These are phyloP conservation scores for Ulmus americana DNA, from an alignment of 331 rosid species.

Conservation along the genomic window DNA sequence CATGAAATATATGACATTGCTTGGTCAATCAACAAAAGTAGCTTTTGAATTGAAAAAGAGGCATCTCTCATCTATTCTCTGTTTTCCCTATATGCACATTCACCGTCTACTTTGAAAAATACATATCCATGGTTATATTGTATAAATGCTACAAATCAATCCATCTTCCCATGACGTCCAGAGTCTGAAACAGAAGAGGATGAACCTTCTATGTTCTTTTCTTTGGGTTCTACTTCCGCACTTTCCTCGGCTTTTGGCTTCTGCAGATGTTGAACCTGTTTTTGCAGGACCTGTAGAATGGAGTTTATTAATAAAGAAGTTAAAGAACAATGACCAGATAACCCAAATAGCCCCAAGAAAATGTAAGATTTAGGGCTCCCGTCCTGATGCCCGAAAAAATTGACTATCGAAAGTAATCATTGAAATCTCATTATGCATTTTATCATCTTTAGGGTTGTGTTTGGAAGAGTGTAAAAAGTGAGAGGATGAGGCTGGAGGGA, in stretches of 20 bases:
- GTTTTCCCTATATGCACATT: conserved; percentile 43
- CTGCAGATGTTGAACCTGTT: conserved; percentile 53
- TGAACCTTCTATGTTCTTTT: conserved; percentile 30
- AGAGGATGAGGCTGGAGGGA: too few relatives aligned
- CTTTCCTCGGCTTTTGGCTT: conserved; percentile 28
- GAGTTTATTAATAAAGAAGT: too few relatives aligned
- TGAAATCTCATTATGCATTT: too few relatives aligned
- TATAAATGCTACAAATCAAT: conserved; percentile 15
- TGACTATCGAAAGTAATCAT: too few relatives aligned
- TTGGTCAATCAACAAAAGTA: not conserved
- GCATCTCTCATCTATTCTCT: conserved; percentile 18
- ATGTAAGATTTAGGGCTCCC: not conserved
- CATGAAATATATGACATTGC: conserved; percentile 14
- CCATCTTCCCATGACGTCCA: conserved; percentile 29
- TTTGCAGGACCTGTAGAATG: conserved; percentile 45
- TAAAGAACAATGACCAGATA: not conserved
- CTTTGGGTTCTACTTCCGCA: conserved; percentile 31
- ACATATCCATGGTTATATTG: not conserved
- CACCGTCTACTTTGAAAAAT: conserved; percentile 16
- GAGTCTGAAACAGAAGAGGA: conserved; percentile 24
- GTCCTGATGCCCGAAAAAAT: too few relatives aligned
- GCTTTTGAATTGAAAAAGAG: not conserved
- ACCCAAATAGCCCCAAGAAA: not conserved
- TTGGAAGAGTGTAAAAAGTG: too few relatives aligned
- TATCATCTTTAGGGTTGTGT: too few relatives aligned